Conservation (phyloP, 352 stramenopile species). For the Pythium dissimile region DNA sequence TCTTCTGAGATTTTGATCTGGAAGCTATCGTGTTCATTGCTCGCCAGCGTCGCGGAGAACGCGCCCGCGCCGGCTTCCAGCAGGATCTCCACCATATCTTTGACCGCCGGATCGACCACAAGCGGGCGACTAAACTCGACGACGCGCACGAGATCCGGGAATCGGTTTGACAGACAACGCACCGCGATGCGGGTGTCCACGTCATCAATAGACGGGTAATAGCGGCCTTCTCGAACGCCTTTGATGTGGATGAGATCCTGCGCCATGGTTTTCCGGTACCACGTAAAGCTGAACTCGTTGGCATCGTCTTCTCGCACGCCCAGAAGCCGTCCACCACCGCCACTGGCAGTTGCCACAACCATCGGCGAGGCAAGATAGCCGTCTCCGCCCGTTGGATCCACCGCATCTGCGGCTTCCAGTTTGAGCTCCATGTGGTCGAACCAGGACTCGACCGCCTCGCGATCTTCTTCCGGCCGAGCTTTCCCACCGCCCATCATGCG, state of each 20-base stretch:
- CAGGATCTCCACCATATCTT: constrained; percentile 68
- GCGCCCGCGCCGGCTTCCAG: constrained; percentile 62
- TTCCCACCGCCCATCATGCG: constrained; percentile 55
- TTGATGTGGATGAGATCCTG: constrained; percentile 70
- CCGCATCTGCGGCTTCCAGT: constrained; percentile 31
- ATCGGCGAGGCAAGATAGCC: constrained; percentile 43
- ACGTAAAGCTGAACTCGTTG: constrained; percentile 56
- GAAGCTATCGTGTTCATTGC: constrained; percentile 78
- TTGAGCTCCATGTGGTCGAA: constrained; percentile 53
- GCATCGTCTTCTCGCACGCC: constrained; percentile 59
- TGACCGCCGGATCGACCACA: constrained; percentile 54
- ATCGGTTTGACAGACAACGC: constrained; percentile 63
- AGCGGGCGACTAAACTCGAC: constrained; percentile 49
- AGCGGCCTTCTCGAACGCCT: constrained; percentile 44
- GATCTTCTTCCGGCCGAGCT: constrained; percentile 53
- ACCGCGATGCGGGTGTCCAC: constrained; percentile 52
- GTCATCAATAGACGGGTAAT: constrained; percentile 73
- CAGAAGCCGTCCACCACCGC: constrained; percentile 43
- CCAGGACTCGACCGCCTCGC: constrained; percentile 52
- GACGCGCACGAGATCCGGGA: constrained; percentile 49
- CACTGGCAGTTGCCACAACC: constrained; percentile 32
- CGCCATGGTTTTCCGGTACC: constrained; percentile 58
- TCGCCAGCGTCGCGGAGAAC: constrained; percentile 77
- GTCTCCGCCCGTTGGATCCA: constrained; percentile 1
- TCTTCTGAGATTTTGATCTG: constrained; percentile 70